Evolutionary conservation across 192 early-diverging fungal species (phyloP), one percentile per base, ranked within the genome.

Genomic region (Coemansia furcata): DNA sequence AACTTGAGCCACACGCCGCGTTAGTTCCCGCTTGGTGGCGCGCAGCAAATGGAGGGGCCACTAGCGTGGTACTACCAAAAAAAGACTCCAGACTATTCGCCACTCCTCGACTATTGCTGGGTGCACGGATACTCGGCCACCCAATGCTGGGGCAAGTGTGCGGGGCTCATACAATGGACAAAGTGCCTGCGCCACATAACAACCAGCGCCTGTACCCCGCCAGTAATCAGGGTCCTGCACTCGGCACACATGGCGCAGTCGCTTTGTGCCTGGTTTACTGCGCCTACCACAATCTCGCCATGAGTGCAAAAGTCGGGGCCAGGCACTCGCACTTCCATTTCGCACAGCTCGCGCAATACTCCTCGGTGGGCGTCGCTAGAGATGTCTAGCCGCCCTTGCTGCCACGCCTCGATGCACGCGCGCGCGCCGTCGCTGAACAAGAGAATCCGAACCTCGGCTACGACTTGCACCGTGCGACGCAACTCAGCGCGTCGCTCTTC

Each of bases 91-190:
- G 21, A 15, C n/a, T 42, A 33, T 30, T 60, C 17, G 36, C 33
- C n/a, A 36, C 49, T 66, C 23, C 29, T 42, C 54, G 10, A 63
- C 29, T 14, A 37, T 32, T 57, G 30, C 54, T 57, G 54, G 54
- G 29, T 2, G 17, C 54, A 57, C 38, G 36, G 49, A 37, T 71
- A 72, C 46, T 67, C 69, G 44, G 69, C 61, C 10, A 63, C 61
- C 80, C 80, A 80, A 46, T 79, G 74, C 50, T 71, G 72, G n/a
- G 76, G 80, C 64, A 82, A 50, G 54, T 71, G 37, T n/a, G 42
- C 44, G 3, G 80, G 80, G 26, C 15, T 42, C 19, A 73, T 69
- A 54, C 65, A 26, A 3, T 75, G 54, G n/a, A 83, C 61, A 74
- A 83, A 83, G 55, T 83, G 80, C 17, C 29, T 42, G 29, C 80